A percentile compares a stretch with the other conserved stretches of the same genome.
These are phyloP conservation scores for Zarea fungicola DNA, from an alignment of 2,329 filamentous ascomycete species.

Conservation along the genomic window DNA sequence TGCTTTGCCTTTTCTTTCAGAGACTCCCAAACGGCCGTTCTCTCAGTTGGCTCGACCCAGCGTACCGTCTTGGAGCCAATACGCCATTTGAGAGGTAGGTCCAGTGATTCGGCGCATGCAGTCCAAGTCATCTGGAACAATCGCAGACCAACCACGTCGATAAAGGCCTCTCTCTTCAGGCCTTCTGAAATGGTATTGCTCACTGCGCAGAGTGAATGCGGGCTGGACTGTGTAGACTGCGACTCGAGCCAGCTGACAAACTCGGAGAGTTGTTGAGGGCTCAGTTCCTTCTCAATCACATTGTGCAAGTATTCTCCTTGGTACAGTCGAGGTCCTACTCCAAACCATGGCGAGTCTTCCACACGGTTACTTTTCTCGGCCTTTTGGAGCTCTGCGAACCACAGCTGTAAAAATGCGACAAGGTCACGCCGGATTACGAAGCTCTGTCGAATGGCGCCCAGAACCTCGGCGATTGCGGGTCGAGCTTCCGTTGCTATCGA, in stretches of 20 bases:
- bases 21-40: conserved; percentile 27
- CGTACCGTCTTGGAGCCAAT: conserved; percentile 31
- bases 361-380: conserved; percentile 26
- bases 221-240: conserved; percentile 22
- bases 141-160: conserved; percentile 35
- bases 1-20: conserved; percentile 29
- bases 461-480: conserved; percentile 28
- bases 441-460: conserved; percentile 38
- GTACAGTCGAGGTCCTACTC: conserved; percentile 19
- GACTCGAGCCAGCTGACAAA: conserved; percentile 38
- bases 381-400: conserved; percentile 39
- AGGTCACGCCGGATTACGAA: conserved; percentile 41
- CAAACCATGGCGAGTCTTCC: conserved; percentile 29
- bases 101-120: neutral
- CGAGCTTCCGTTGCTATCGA: conserved; percentile 12
- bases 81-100: conserved; percentile 36
- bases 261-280: conserved; percentile 37
- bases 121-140: conserved; percentile 24
- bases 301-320: conserved; percentile 17
- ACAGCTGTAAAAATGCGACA: conserved; percentile 40
- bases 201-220: conserved; percentile 35
- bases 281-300: conserved; percentile 39
- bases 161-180: conserved; percentile 35
- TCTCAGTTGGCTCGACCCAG: conserved; percentile 29
- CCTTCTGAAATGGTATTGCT: conserved; percentile 38